Percentiles rank a stretch among this genome's conserved stretches.
phyloP scores from a whole-genome alignment of 2,329 filamentous ascomycete genomes.

The Parasarocladium wereldwijsianum region DNA sequence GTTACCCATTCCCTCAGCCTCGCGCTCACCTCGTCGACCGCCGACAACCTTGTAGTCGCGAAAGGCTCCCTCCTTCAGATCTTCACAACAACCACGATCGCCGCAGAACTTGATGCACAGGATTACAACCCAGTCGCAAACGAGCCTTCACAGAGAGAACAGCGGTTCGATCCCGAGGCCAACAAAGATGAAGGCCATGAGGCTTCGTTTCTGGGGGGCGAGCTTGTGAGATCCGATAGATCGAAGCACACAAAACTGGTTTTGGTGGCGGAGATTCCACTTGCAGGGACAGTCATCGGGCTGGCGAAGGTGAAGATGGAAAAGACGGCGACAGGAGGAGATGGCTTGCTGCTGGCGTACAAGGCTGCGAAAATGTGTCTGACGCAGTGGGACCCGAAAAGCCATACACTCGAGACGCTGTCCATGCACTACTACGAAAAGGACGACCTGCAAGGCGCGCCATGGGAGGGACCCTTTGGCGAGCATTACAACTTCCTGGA shows the following conservation, averaged over 20 bases:
- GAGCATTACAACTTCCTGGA: slow-evolving; percentile 69
- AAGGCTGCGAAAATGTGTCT: slow-evolving; percentile 87
- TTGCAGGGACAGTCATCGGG: slow-evolving; percentile 74
- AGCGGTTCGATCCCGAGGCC: slow-evolving; percentile 34
- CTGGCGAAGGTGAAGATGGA: slow-evolving; percentile 63
- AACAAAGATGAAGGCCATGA: slow-evolving; percentile 51
- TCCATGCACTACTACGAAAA: slow-evolving; percentile 98
- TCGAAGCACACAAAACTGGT: slow-evolving; percentile 62
- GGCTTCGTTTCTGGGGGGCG: slow-evolving; percentile 47
- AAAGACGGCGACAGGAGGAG: slow-evolving; percentile 63
- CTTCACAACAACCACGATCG: slow-evolving; percentile 58
- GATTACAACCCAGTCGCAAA: too few relatives aligned
- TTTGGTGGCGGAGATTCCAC: slow-evolving; percentile 67
- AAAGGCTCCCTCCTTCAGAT: slow-evolving; percentile 89
- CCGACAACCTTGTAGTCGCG: slow-evolving; percentile 77
- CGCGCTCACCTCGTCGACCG: slow-evolving; percentile 59
- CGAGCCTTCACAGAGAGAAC: neutral
- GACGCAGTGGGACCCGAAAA: slow-evolving; percentile 82
- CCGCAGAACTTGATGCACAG: slow-evolving; percentile 43
- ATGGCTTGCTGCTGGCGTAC: slow-evolving; percentile 70
- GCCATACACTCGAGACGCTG: slow-evolving; percentile 65
- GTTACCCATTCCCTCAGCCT: slow-evolving; percentile 77
- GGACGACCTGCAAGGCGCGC: slow-evolving; percentile 69
- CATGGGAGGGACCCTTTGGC: slow-evolving; percentile 65
- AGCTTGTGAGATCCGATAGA: slow-evolving; percentile 46